A percentile compares a stretch with the other conserved stretches of the same genome.
Evolutionary conservation across 2,329 filamentous ascomycete genomes (phyloP).

Genomic region (Alternaria arborescens): DNA sequence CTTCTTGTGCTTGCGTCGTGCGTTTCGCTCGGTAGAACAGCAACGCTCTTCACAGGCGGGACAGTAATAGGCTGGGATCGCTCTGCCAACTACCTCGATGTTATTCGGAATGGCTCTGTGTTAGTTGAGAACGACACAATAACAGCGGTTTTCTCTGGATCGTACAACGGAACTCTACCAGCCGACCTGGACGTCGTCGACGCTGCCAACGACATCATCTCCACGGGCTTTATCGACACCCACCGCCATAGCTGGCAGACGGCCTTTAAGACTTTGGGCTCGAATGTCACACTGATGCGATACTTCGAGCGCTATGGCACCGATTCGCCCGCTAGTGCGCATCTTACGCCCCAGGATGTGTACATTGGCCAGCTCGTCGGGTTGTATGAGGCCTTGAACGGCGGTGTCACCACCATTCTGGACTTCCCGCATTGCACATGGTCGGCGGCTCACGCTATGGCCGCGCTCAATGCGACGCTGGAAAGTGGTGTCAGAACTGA

Average conservation of each 20-base stretch:
- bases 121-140: conserved; percentile 54
- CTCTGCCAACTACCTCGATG: conserved; percentile 45
- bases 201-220: conserved; percentile 60
- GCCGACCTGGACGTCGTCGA: conserved; percentile 52
- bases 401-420: conserved; percentile 62
- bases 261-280: conserved; percentile 61
- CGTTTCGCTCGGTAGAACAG: conserved; percentile 1
- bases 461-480: conserved; percentile 58
- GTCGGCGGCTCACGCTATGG: conserved; percentile 54
- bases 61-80: conserved; percentile 56
- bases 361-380: conserved; percentile 47
- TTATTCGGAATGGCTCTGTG: conserved; percentile 55
- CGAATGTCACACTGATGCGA: conserved; percentile 56
- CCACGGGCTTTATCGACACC: conserved; percentile 65
- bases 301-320: conserved; percentile 27
- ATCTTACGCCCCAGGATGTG: conserved; percentile 30
- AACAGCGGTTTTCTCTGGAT: conserved; percentile 14
- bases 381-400: conserved; percentile 60
- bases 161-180: conserved; percentile 28
- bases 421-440: conserved; percentile 47
- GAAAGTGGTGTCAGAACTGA: conserved; percentile 51
- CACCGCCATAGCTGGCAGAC: conserved; percentile 63
- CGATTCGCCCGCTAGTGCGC: conserved; percentile 2
- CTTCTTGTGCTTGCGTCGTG: conserved; percentile 9
- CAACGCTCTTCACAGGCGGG: conserved; percentile 30